Conservation (phyloP, 306 rosid genomes). For the Prunus armeniaca region DNA sequence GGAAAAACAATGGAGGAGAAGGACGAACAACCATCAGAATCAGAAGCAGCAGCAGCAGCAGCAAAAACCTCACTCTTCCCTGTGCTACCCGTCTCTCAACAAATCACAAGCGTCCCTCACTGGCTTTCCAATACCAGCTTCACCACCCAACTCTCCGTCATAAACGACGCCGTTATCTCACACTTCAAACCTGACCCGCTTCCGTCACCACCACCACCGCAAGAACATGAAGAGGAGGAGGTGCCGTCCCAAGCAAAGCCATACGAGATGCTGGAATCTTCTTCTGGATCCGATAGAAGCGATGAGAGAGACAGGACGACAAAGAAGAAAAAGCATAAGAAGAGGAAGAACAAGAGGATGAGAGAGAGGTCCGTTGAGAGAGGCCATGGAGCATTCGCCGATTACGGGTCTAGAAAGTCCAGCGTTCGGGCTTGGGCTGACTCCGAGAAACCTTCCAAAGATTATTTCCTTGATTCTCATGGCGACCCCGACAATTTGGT, state of each 20-base stretch:
- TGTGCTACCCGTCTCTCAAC: slow-evolving; percentile 27
- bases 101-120: slow-evolving; percentile 16
- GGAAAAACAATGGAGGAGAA: slow-evolving; percentile 57
- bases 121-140: slow-evolving; percentile 52
- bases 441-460: slow-evolving; percentile 50
- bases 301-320: slow-evolving; percentile 23
- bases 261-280: slow-evolving; percentile 76
- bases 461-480: slow-evolving; percentile 70
- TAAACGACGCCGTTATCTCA: slow-evolving; percentile 38
- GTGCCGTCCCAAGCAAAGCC: slow-evolving; percentile 19
- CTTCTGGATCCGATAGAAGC: slow-evolving; percentile 55
- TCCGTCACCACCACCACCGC: slow-evolving; percentile 28
- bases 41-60: slow-evolving; percentile 16
- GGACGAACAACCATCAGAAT: slow-evolving; percentile 23
- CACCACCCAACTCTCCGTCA: slow-evolving; percentile 58
- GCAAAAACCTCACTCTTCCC: slow-evolving; percentile 53
- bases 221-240: slow-evolving; percentile 15
- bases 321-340: slow-evolving; percentile 30
- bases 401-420: slow-evolving; percentile 63
- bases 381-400: slow-evolving; percentile 30
- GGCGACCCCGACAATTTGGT: slow-evolving; percentile 83
- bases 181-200: slow-evolving; percentile 15
- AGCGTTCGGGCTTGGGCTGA: slow-evolving; percentile 75
- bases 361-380: slow-evolving; percentile 42
- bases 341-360: slow-evolving; percentile 52